Evolutionary conservation across 2,329 filamentous ascomycete species (phyloP).

Genomic region (Cylindrodendrum hubeiense): DNA sequence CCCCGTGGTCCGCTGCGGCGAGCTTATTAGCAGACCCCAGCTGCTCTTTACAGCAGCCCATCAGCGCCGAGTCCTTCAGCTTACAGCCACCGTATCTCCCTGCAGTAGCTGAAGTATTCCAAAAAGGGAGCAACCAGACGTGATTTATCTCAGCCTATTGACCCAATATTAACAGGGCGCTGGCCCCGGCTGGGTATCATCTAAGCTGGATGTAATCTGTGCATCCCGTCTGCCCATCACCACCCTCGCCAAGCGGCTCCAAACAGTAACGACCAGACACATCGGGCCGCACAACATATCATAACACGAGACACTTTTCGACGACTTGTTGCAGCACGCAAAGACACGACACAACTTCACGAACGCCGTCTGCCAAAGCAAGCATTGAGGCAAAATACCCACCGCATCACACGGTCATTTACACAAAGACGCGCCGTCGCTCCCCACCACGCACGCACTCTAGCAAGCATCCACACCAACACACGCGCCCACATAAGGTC

Average conservation of each 20-base stretch:
- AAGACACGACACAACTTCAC: not conserved
- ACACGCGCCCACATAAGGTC: not conserved
- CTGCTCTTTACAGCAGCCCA: constrained; percentile 4
- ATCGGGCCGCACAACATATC: not conserved
- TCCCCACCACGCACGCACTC: not conserved
- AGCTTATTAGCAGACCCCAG: constrained; percentile 35
- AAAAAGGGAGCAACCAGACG: not conserved
- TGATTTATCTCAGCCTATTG: not conserved
- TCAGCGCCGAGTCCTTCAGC: not conserved
- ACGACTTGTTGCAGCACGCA: not conserved
- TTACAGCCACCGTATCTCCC: not conserved
- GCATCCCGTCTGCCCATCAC: not conserved
- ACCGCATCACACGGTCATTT: not conserved
- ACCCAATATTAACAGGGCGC: not conserved
- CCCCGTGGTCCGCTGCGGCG: constrained; percentile 31
- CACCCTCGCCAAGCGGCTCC: not conserved
- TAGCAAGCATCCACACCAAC: constrained; percentile 1
- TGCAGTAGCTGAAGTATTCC: not conserved
- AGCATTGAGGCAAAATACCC: not conserved
- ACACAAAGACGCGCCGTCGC: not conserved
- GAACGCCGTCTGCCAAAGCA: not conserved
- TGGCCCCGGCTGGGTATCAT: not conserved
- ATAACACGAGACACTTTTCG: not conserved
- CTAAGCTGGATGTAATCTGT: not conserved
- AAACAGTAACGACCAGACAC: not conserved